These are phyloP conservation scores for Venustampulla echinocandica DNA, from an alignment of 495 filamentous ascomycete species.

Conservation along the genomic window DNA sequence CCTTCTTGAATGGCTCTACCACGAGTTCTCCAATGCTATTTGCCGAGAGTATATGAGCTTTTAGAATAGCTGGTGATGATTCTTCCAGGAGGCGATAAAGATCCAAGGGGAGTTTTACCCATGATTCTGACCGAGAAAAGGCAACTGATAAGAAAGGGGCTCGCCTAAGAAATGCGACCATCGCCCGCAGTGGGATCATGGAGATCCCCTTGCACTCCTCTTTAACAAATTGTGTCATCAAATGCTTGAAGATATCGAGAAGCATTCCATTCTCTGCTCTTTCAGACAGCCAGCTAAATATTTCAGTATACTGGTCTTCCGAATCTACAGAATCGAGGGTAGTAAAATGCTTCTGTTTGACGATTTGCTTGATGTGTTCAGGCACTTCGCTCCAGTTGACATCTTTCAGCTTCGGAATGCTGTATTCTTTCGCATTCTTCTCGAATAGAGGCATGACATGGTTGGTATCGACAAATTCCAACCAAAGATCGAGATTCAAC, in stretches of 20 bases:
- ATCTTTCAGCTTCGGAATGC: conserved; percentile 25
- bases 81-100: conserved; percentile 17
- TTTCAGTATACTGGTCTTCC: conserved; percentile 8
- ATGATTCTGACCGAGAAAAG: conserved; percentile 21
- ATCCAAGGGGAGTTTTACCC: conserved; percentile 14
- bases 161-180: conserved; percentile 16
- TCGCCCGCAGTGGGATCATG: conserved; percentile 11
- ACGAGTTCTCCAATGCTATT: conserved; percentile 30
- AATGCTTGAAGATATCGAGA: conserved; percentile 19
- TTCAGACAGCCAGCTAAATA: conserved; percentile 29
- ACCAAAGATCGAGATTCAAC: conserved; percentile 39
- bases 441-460: conserved; percentile 38
- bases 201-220: background rate
- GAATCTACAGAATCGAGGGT: conserved; percentile 21
- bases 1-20: conserved; percentile 29
- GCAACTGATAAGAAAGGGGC: conserved; percentile 24
- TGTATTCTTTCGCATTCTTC: conserved; percentile 30
- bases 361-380: conserved; percentile 24
- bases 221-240: conserved; percentile 14
- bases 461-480: conserved; percentile 37
- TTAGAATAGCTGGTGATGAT: conserved; percentile 22
- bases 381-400: conserved; percentile 28
- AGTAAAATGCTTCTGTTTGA: conserved; percentile 22
- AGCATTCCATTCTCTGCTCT: conserved; percentile 23
- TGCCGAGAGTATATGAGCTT: conserved; percentile 26